Evolutionary conservation across 768 basidiomycete species (phyloP), one percentile per base, ranked within the genome.

Genomic region (Coprinellus micaceus): DNA sequence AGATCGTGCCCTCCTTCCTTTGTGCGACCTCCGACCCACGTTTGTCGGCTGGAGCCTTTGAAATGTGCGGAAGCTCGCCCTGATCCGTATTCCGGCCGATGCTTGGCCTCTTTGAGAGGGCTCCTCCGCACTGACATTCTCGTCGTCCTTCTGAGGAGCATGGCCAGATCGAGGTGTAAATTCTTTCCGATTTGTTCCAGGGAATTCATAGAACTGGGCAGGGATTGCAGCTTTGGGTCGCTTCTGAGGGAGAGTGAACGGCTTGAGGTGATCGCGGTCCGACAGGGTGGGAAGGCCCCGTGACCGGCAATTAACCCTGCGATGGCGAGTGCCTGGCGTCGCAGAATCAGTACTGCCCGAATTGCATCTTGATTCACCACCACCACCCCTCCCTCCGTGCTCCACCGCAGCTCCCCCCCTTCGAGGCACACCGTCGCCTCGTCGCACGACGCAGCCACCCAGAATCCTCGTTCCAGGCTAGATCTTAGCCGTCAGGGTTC

Each of bases 291-390:
- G 15, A 21, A 21, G n/a, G 19, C 19, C 40, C 40, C 40, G 40
- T 43, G 40, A 43, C 40, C 40, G 40, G 13, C 19, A 17, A 43
- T 43, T 43, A 21, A 21, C 15, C 10, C 40, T 5, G n/a, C 13
- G 19, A 15, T 15, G 40, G 7, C 40, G 13, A 17, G 40, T 43
- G 19, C 40, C 40, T 43, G 40, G 19, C 15, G 40, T 15, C 19
- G 40, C 40, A 43, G 10, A 43, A 43, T 43, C 40, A 21, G 6
- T 43, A n/a, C 7, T 6, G 40, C 40, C n/a, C 40, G 19, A 43
- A 43, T 43, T 36, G 30, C 29, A 47, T 47, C 49, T 51, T 51
- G 49, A 36, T 51, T 51, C 33, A 4, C 33, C n/a, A 51, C 49
- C n/a, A 7, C 49, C 49, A 51, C 49, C 49, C 22, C 24, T n/a